Percentiles rank a stretch among this genome's conserved stretches.
These are phyloP conservation scores for Arthroderma uncinatum DNA, from an alignment of 2,329 filamentous ascomycete genomes.

Conservation along the genomic window DNA sequence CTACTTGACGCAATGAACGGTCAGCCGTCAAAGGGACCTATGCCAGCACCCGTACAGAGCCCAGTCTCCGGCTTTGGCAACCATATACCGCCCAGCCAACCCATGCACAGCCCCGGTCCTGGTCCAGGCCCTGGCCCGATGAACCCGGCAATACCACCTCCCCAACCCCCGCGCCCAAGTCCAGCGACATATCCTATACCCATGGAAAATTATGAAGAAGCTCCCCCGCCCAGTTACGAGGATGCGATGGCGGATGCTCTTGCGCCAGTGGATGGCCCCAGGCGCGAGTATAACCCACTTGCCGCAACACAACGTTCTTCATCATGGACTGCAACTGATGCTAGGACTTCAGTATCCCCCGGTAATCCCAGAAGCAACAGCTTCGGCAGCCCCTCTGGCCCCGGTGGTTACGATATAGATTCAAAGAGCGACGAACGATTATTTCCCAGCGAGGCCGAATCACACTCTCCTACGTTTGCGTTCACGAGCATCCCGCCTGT, in stretches of 20 bases:
- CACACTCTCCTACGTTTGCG: neutral
- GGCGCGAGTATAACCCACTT: constrained; percentile 43
- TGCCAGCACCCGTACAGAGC: constrained; percentile 8
- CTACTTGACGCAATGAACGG: constrained; percentile 56
- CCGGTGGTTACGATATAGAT: neutral
- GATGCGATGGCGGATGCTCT: constrained; percentile 76
- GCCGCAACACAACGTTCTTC: constrained; percentile 18
- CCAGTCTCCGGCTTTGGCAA: neutral
- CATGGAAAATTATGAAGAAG: constrained; percentile 47
- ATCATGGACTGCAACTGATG: constrained; percentile 25
- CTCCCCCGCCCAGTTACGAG: constrained; percentile 80
- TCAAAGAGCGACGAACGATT: constrained; percentile 22
- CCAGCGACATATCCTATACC: constrained; percentile 15
- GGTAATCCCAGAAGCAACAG: constrained; percentile 12
- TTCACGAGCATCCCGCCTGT: neutral
- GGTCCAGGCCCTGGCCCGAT: constrained; percentile 8
- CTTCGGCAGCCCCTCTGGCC: neutral
- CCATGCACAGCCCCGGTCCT: constrained; percentile 9
- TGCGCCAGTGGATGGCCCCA: constrained; percentile 59
- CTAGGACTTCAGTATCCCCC: constrained; percentile 24
- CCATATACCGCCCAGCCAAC: constrained; percentile 12
- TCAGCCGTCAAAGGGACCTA: constrained; percentile 15
- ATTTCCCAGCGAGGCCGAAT: constrained; percentile 12
- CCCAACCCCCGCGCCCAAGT: constrained; percentile 32
- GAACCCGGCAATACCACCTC: constrained; percentile 23